Evolutionary conservation across 2,329 filamentous ascomycete species (phyloP).

Genomic region (Keithomyces neogunnii): DNA sequence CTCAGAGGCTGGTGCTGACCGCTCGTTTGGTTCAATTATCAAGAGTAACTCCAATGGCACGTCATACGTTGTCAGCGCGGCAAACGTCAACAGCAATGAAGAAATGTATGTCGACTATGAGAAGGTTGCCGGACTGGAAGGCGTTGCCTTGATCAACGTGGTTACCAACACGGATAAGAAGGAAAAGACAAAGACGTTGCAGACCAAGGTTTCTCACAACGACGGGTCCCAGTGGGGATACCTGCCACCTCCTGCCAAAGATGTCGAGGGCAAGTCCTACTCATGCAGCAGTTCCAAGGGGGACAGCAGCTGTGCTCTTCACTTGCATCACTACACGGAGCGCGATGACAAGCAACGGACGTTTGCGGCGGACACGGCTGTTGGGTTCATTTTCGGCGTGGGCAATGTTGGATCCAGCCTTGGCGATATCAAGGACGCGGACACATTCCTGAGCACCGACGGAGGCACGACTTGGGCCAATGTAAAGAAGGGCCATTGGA

Average conservation of each 20-base stretch:
- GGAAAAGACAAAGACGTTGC: constrained; percentile 77
- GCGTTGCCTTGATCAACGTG: constrained; percentile 78
- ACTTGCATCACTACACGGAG: constrained; percentile 95
- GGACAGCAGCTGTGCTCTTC: constrained; percentile 67
- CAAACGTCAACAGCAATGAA: constrained; percentile 72
- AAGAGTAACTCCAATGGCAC: constrained; percentile 99
- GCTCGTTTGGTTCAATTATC: constrained; percentile 76
- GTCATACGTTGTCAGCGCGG: constrained; percentile 78
- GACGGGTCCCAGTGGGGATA: constrained; percentile 84
- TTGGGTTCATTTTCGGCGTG: constrained; percentile 83
- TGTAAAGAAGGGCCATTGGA: constrained; percentile 79
- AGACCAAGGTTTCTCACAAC: constrained; percentile 91
- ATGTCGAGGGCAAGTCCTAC: constrained; percentile 64
- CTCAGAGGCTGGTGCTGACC: constrained; percentile 55
- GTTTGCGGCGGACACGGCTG: constrained; percentile 78
- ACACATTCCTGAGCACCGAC: constrained; percentile 86
- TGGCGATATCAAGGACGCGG: constrained; percentile 58
- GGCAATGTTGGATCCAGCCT: constrained; percentile 80
- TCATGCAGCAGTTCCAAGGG: constrained; percentile 54
- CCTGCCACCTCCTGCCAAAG: constrained; percentile 61
- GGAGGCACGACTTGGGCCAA: constrained; percentile 84
- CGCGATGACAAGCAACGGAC: constrained; percentile 72
- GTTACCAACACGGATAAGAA: constrained; percentile 65
- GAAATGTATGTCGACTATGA: constrained; percentile 87
- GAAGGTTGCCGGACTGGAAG: constrained; percentile 87